These are phyloP conservation scores for Durusdinium trenchii DNA, from an alignment of 73 alveolate genomes.

Conservation along the genomic window DNA sequence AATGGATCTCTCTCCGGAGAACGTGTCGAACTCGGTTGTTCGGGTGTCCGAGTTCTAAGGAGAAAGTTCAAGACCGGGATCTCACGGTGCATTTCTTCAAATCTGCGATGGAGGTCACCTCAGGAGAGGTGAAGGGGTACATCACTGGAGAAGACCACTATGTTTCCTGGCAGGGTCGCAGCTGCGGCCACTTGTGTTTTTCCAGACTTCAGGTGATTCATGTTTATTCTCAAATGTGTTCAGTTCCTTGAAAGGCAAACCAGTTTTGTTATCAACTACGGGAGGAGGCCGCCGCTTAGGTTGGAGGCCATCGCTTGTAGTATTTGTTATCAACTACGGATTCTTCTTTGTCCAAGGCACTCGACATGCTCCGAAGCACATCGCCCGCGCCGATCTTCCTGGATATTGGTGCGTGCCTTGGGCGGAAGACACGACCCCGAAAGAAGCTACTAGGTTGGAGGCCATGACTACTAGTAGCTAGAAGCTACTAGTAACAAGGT, in stretches of 20 bases:
- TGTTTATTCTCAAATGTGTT: background rate
- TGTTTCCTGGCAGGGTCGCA: too few species aligned
- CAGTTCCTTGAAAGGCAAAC: too few species aligned
- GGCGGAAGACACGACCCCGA: background rate
- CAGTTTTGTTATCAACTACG: background rate
- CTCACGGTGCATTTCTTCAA: too few species aligned
- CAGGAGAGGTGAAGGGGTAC: too few species aligned
- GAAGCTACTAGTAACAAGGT: background rate
- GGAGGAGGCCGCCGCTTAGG: background rate
- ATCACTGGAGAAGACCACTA: too few species aligned
- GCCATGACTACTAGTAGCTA: background rate
- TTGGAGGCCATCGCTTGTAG: background rate
- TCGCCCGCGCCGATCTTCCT: background rate
- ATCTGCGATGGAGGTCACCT: too few species aligned
- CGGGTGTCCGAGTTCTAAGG: background rate
- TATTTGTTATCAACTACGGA: background rate
- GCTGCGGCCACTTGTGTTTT: too few species aligned
- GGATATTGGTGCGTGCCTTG: background rate
- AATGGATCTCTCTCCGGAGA: background rate
- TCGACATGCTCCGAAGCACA: too few species aligned
- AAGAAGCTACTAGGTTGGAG: background rate
- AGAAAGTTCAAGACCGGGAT: too few species aligned
- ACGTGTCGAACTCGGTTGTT: background rate
- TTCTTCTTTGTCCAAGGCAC: background rate
- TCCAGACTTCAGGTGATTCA: too few species aligned